A percentile compares a stretch with the other conserved stretches of the same genome.
Evolutionary conservation across 2,329 filamentous ascomycete genomes (phyloP).

Genomic region (Alternaria triticimaculans): DNA sequence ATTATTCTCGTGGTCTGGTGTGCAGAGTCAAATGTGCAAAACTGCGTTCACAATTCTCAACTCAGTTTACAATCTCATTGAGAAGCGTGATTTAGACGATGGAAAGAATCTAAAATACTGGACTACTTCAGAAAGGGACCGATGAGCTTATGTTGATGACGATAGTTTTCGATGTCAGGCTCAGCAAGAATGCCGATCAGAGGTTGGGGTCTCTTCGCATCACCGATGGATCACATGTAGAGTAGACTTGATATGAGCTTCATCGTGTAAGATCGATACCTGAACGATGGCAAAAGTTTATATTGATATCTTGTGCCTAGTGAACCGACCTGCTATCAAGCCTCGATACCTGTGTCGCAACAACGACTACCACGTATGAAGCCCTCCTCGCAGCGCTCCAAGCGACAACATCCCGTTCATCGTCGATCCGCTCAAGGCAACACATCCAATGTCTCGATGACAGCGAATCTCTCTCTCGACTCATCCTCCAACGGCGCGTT

Average conservation of each 20-base stretch:
- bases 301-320: background rate
- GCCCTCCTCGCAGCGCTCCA: background rate
- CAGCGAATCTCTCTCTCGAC: slow-evolving; percentile 25
- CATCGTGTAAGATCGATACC: no score
- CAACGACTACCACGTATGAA: background rate
- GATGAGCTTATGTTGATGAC: no score
- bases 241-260: background rate
- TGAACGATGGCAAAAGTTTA: background rate
- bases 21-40: no score
- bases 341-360: background rate
- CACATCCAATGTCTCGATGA: slow-evolving; percentile 50
- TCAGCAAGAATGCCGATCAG: background rate
- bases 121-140: no score
- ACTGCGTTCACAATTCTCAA: no score
- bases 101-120: no score
- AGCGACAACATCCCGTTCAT: background rate
- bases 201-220: background rate
- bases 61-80: no score
- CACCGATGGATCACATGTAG: background rate
- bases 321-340: background rate
- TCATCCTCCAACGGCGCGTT: slow-evolving; percentile 65
- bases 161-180: background rate
- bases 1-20: background rate
- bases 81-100: no score
- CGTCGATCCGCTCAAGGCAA: slow-evolving; percentile 19